Evolutionary conservation across 148 eudicot species (phyloP), one percentile per base, ranked within the genome.

Genomic region (Diospyros kaki): DNA sequence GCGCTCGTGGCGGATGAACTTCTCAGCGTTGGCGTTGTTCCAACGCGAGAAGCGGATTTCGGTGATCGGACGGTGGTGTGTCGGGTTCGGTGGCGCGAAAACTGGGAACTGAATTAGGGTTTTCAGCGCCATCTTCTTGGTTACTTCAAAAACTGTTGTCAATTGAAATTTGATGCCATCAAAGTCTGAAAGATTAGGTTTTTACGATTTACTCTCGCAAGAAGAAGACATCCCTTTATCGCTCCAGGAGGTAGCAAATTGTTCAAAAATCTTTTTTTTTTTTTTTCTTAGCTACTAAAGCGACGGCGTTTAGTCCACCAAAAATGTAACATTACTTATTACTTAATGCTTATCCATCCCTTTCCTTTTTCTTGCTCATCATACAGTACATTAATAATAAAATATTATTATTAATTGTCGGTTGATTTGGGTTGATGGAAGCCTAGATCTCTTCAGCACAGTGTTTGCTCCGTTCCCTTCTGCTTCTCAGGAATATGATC

Each of bases 1-100:
- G 50, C 86, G 89, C 43, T 81, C 82, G 10, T 68, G 85, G 66
- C 80, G 87, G 84, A 46, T 67, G 84, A 87, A 88, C 51, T 83
- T 78, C 14, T 84, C 87, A 66, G 97, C 91, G 90, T 93, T 89
- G 73, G 97, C 87, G 82, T 91, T 89, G 90, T 94, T 89, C 98
- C 97, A 94, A 43, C 97, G 85, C 0, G 98, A 86, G 80, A 94
- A 92, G 68, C 93, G 93, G 79, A 94, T 56, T 73, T 80, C 91
- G 66, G 89, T 85, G 77, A 85, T 46, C 44, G 71, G 78, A 73
- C 74, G 83, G 85, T 68, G 69, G 86, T 69, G 79, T 75, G 78
- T 79, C 15, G 83, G 84, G 55, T 76, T 41, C 13, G 84, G 82
- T 51, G 94, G 91, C 67, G 89, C 81, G 81, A 79, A 88, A 51